Conservation (phyloP, 2,329 filamentous ascomycete genomes). For the Colletotrichum sp. region DNA sequence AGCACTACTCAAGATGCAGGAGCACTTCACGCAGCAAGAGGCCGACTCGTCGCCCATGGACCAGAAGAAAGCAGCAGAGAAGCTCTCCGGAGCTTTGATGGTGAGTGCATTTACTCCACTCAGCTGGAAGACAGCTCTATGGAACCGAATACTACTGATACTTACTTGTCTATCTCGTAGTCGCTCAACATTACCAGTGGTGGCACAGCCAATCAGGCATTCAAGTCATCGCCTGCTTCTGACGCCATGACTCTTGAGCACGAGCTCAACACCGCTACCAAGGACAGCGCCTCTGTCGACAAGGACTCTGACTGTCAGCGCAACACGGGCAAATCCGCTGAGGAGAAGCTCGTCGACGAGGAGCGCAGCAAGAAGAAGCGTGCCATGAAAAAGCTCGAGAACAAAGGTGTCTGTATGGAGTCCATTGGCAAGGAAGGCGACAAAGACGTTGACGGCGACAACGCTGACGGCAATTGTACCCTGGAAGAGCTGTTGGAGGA, state of each 20-base stretch:
- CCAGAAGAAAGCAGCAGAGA: background rate
- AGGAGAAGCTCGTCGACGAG: no score
- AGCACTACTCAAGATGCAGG: background rate
- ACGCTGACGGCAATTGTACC: background rate
- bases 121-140: background rate
- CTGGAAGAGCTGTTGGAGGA: background rate
- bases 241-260: background rate
- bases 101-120: background rate
- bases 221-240: background rate
- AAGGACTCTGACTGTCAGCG: background rate
- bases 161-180: background rate
- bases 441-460: background rate
- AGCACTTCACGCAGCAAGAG: background rate
- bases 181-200: background rate
- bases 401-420: background rate
- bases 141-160: fast-evolving
- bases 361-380: background rate
- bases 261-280: background rate
- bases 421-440: background rate
- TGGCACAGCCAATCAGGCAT: no score
- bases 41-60: background rate
- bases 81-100: background rate
- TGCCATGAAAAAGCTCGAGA: background rate
- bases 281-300: background rate
- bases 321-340: no score